Conservation (phyloP, 352 stramenopile species). For the Phytopythium ostracodes region DNA sequence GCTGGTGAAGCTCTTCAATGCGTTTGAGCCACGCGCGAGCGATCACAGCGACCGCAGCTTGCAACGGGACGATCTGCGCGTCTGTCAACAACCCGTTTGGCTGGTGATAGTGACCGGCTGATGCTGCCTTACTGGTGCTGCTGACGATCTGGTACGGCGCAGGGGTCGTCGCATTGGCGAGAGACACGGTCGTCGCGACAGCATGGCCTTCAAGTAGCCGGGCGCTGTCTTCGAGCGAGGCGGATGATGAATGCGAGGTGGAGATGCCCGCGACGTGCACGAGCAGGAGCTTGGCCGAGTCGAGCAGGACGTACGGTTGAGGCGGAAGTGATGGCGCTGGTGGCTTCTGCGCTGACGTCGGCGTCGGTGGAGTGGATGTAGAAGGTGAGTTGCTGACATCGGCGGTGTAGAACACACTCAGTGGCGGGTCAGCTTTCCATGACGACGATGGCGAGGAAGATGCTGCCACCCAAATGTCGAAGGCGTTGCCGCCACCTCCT, state of each 20-base stretch:
- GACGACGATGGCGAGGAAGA: background rate
- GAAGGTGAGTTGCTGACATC: background rate
- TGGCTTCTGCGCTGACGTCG: background rate
- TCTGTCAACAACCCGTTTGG: constrained; percentile 31
- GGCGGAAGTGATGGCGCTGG: background rate
- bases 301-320: constrained; percentile 30
- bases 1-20: constrained; percentile 17
- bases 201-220: constrained; percentile 19
- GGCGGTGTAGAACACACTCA: background rate
- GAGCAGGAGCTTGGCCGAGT: constrained; percentile 34
- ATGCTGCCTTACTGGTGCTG: background rate
- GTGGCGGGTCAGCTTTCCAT: background rate
- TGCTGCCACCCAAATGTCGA: constrained; percentile 11
- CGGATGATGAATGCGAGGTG: constrained; percentile 7
- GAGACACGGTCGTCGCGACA: constrained; percentile 16
- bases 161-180: constrained; percentile 23
- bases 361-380: background rate
- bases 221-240: background rate
- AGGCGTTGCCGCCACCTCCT: constrained; percentile 1
- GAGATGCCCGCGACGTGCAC: constrained; percentile 23
- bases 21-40: constrained; percentile 28
- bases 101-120: background rate
- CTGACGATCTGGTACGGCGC: constrained; percentile 17
- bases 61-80: constrained; percentile 22
- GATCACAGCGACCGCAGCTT: constrained; percentile 27